Conservation (phyloP, 1,284 basidiomycete genomes). For the Moesziomyces globuligerus region DNA sequence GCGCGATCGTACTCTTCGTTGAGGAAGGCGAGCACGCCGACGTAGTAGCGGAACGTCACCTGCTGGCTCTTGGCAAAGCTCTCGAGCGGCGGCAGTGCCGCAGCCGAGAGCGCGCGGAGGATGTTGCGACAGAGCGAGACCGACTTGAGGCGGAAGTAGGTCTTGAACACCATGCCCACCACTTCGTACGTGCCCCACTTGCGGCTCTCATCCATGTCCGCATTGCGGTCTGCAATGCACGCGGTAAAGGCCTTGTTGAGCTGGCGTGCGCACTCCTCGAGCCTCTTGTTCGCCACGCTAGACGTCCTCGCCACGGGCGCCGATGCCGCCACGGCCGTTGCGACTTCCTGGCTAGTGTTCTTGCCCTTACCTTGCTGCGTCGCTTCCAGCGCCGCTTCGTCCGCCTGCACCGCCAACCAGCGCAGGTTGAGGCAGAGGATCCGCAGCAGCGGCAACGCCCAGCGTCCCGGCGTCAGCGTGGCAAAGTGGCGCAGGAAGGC, state of each 20-base stretch:
- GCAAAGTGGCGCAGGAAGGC: slow-evolving; percentile 56
- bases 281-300: slow-evolving; percentile 69
- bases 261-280: slow-evolving; percentile 90
- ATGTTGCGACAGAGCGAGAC: slow-evolving; percentile 93
- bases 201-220: slow-evolving; percentile 76
- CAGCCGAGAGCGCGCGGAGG: slow-evolving; percentile 84
- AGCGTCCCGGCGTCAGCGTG: slow-evolving; percentile 51
- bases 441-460: slow-evolving; percentile 56
- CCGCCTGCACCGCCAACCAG: slow-evolving; percentile 53
- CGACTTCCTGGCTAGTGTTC: neutral
- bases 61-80: slow-evolving; percentile 85
- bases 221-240: slow-evolving; percentile 82
- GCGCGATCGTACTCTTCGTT: slow-evolving; percentile 85
- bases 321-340: slow-evolving; percentile 9
- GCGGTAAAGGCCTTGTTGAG: slow-evolving; percentile 91
- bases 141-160: slow-evolving; percentile 92
- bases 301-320: slow-evolving; percentile 11
- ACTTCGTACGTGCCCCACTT: slow-evolving; percentile 95
- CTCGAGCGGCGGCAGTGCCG: slow-evolving; percentile 82
- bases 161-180: slow-evolving; percentile 90
- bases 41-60: slow-evolving; percentile 81
- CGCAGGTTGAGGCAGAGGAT: slow-evolving; percentile 56
- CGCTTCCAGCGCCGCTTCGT: slow-evolving; percentile 30
- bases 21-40: slow-evolving; percentile 91
- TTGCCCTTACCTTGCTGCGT: neutral